phyloP scores from a whole-genome alignment of 805 yeast species.

The Candida rishiriensis region DNA sequence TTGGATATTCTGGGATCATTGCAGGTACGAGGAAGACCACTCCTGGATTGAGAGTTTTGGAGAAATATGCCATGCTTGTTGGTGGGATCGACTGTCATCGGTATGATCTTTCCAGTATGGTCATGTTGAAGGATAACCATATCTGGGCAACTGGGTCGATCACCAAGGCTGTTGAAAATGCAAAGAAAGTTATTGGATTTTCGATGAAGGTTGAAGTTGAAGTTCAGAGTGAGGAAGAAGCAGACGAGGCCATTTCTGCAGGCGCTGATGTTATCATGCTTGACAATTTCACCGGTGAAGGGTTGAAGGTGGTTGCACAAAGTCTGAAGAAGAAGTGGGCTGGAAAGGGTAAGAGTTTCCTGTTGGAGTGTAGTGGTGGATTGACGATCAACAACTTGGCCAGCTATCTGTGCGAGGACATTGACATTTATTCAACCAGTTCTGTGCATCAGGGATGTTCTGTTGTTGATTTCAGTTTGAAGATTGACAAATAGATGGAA shows the following conservation, averaged over 20 bases:
- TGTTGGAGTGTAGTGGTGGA: slow-evolving; percentile 92
- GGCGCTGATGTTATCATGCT: slow-evolving; percentile 96
- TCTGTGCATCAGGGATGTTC: slow-evolving; percentile 90
- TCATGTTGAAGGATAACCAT: slow-evolving; percentile 94
- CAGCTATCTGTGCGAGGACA: slow-evolving; percentile 64
- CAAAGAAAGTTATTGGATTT: slow-evolving; percentile 82
- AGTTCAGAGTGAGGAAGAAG: slow-evolving; percentile 79
- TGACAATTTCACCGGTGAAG: slow-evolving; percentile 75
- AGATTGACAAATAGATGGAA: slow-evolving; percentile 37
- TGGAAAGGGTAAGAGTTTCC: slow-evolving; percentile 41
- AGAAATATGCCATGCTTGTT: slow-evolving; percentile 90
- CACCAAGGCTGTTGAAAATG: slow-evolving; percentile 72
- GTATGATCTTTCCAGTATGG: slow-evolving; percentile 88
- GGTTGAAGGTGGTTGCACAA: slow-evolving; percentile 59
- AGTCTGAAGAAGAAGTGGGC: slow-evolving; percentile 56
- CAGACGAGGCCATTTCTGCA: slow-evolving; percentile 86
- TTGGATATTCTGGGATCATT: slow-evolving; percentile 75
- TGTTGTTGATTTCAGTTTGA: slow-evolving; percentile 78
- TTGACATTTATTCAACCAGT: slow-evolving; percentile 88
- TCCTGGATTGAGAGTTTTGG: slow-evolving; percentile 85
- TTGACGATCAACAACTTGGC: slow-evolving; percentile 64
- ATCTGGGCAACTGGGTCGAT: slow-evolving; percentile 91
- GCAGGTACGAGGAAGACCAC: slow-evolving; percentile 98
- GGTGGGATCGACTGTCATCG: slow-evolving; percentile 95
- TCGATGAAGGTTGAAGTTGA: slow-evolving; percentile 90